Evolutionary conservation across 371 early-diverging fungal genomes (phyloP).

Genomic region (Apophysomyces elegans): DNA sequence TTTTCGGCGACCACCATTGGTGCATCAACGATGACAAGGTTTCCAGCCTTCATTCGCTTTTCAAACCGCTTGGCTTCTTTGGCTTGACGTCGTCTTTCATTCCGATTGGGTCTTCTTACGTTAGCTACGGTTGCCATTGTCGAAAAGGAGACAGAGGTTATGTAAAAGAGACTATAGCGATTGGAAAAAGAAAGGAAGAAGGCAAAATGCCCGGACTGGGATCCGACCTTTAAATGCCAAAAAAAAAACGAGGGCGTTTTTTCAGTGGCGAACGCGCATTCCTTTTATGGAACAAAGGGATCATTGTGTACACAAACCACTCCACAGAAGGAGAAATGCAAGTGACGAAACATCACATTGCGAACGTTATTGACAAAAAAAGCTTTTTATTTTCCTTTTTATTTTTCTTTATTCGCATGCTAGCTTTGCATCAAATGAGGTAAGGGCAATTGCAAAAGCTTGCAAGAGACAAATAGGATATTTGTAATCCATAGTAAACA

Average conservation of each 20-base stretch:
- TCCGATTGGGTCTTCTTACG: not conserved
- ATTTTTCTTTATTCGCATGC: slow-evolving; percentile 73
- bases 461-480: slow-evolving; percentile 94
- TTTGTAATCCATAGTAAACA: slow-evolving; percentile 93
- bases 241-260: slow-evolving; percentile 1
- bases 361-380: too few relatives aligned
- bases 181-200: not conserved
- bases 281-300: not conserved
- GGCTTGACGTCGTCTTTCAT: not conserved
- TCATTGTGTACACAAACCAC: too few relatives aligned
- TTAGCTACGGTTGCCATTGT: not conserved
- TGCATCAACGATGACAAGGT: not conserved
- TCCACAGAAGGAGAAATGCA: too few relatives aligned
- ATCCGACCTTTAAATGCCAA: slow-evolving; percentile 4
- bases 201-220: not conserved
- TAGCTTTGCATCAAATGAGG: slow-evolving; percentile 90
- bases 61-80: not conserved
- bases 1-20: not conserved
- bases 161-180: not conserved
- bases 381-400: too few relatives aligned
- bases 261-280: not conserved
- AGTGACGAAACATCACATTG: too few relatives aligned
- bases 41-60: not conserved
- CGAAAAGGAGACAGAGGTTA: too few relatives aligned
- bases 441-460: slow-evolving; percentile 94